Evolutionary conservation across 1,284 basidiomycete genomes (phyloP), one percentile per base, ranked within the genome.

Genomic region (Puccinia horiana): DNA sequence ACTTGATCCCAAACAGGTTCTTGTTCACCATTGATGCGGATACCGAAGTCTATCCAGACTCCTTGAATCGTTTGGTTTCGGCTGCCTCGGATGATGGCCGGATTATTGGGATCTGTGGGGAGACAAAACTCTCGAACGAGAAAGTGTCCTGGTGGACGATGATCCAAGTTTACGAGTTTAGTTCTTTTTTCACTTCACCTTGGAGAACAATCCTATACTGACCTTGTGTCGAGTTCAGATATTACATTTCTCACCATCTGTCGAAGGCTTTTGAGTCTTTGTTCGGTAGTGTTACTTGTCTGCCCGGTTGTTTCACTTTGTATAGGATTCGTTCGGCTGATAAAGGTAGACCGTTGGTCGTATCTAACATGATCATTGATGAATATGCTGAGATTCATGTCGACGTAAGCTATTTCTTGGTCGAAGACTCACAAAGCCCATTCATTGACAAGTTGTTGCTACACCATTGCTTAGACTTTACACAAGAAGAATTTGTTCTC

Each of bases 241-340:
- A 49, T 47, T 61, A 56, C 11, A 49, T 70, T 85, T 98, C 94
- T 0, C 95, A 97, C 88, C 93, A 99, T 88, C 91, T 99, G 89
- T 93, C 96, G 75, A 99, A 99, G 88, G 95, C 97, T 0, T 99
- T 99, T 88, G 96, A 98, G 88, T 92, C 91, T 85, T 90, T 99
- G 8, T 99, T 99, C 86, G 96, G 96, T 74, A 96, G 95, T n/a
- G 95, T 99, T 83, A 98, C 96, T 73, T 99, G 97, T 92, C 90
- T 99, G 85, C 96, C 96, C 40, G 63, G 93, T 89, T 97, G 95
- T 91, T 98, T 98, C 90, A 95, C 94, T 0, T 92, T 98, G 84
- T 97, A 96, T 88, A 93, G 94, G 47, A 69, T 69, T 75, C 90
- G 97, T 32, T 91, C 94, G 63, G 95, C 94, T 0, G 91, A 94